phyloP scores from a whole-genome alignment of 1,284 basidiomycete species.

The Vanrija humicola region DNA sequence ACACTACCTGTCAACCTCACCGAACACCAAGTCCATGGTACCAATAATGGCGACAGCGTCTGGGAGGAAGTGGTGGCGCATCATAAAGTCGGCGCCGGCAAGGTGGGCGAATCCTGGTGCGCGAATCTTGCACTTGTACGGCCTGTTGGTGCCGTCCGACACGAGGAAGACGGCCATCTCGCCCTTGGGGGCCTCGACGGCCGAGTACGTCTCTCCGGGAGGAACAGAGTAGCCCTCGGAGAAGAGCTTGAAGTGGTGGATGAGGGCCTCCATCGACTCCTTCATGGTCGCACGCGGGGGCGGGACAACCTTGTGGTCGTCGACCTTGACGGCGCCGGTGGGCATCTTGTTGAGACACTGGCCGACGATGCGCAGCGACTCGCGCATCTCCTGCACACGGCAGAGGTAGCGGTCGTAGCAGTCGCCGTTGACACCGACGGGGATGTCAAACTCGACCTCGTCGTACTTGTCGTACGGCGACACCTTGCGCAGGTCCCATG shows the following conservation, averaged over 20 bases:
- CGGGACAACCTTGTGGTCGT: slow-evolving; percentile 97
- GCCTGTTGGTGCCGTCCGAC: slow-evolving; percentile 86
- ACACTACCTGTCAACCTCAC: slow-evolving; percentile 57
- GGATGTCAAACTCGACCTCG: slow-evolving; percentile 96
- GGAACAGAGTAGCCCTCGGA: slow-evolving; percentile 98
- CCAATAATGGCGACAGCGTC: slow-evolving; percentile 91
- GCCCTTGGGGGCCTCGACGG: slow-evolving; percentile 97
- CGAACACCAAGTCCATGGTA: slow-evolving; percentile 80
- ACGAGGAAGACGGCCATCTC: slow-evolving; percentile 98
- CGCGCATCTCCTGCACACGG: slow-evolving; percentile 96
- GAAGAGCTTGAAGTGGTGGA: slow-evolving; percentile 99
- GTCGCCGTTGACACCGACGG: slow-evolving; percentile 93
- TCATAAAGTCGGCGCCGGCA: slow-evolving; percentile 91
- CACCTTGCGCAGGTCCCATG: slow-evolving; percentile 93
- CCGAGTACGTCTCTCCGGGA: slow-evolving; percentile 91
- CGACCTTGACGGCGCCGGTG: slow-evolving; percentile 85
- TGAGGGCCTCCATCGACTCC: slow-evolving; percentile 96
- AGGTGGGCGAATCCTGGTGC: slow-evolving; percentile 91
- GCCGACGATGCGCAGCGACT: slow-evolving; percentile 84
- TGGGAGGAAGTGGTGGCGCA: slow-evolving; percentile 73
- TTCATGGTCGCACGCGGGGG: slow-evolving; percentile 98
- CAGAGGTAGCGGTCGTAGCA: slow-evolving; percentile 84
- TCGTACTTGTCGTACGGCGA: slow-evolving; percentile 96
- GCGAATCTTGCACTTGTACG: slow-evolving; percentile 91
- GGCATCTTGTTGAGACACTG: slow-evolving; percentile 98